These are phyloP conservation scores for Thozetella sp. DNA, from an alignment of 495 filamentous ascomycete genomes.

Conservation along the genomic window DNA sequence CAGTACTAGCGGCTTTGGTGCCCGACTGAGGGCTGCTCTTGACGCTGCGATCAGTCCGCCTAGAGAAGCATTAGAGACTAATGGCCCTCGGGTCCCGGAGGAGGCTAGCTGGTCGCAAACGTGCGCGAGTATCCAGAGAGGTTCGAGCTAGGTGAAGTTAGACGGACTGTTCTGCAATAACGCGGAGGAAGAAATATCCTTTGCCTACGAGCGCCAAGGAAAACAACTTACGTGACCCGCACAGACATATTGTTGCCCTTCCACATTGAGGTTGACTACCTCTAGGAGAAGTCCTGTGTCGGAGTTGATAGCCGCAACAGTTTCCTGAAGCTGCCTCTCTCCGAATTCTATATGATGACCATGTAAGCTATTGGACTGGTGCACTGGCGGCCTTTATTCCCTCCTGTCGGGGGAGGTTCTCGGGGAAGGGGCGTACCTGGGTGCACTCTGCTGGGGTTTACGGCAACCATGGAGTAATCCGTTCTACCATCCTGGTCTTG, in stretches of 20 bases:
- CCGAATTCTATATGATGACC: neutral
- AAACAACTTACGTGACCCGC: neutral
- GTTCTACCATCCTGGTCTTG: neutral
- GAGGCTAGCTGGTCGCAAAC: too few relatives aligned
- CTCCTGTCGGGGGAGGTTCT: too few relatives aligned
- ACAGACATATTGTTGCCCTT: neutral
- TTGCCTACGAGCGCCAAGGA: too few relatives aligned
- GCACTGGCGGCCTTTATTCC: too few relatives aligned
- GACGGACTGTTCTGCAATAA: too few relatives aligned
- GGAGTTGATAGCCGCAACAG: neutral
- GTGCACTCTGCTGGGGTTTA: neutral
- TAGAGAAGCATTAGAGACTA: too few relatives aligned
- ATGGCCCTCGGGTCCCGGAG: too few relatives aligned
- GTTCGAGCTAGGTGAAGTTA: too few relatives aligned
- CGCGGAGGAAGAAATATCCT: too few relatives aligned
- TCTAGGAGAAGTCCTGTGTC: neutral
- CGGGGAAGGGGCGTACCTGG: neutral
- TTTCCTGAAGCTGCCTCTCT: neutral
- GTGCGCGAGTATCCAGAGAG: too few relatives aligned
- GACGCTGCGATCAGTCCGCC: neutral
- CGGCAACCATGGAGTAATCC: neutral
- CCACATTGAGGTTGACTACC: neutral
- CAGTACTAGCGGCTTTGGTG: neutral
- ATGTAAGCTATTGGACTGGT: neutral
- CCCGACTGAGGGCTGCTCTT: neutral